Evolutionary conservation across 257 asterid genomes (phyloP).

Genomic region (Forsythia viridissima): DNA sequence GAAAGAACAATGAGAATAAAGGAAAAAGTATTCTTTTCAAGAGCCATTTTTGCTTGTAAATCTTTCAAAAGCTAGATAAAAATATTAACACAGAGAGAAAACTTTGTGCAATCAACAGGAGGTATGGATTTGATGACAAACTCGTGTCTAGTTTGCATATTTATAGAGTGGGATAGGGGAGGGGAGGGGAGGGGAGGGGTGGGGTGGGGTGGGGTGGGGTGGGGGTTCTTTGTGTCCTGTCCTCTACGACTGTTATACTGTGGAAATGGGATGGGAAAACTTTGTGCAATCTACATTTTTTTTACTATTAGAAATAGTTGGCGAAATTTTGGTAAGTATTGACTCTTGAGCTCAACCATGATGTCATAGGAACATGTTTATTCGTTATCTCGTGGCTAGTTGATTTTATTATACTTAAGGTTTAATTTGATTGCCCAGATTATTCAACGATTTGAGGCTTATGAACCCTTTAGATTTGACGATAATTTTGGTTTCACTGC

Average conservation of each 20-base stretch:
- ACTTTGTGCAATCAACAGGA: not conserved
- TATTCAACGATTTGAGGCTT: too few species aligned
- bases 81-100: not conserved
- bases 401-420: too few species aligned
- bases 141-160: constrained; percentile 28
- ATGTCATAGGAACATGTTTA: too few species aligned
- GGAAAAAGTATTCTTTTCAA: constrained; percentile 21
- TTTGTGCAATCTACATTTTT: not conserved
- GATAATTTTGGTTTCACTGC: too few species aligned
- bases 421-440: too few species aligned
- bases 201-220: not conserved
- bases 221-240: not conserved
- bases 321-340: not conserved
- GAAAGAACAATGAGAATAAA: constrained; percentile 23
- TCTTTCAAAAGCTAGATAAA: not conserved
- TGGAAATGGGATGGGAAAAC: constrained; percentile 34
- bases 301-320: not conserved
- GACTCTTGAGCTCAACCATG: not conserved
- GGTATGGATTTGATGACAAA: constrained; percentile 29
- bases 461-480: too few species aligned
- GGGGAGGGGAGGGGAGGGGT: not conserved
- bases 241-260: constrained; percentile 46
- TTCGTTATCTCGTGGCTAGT: too few species aligned
- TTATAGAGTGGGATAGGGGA: constrained; percentile 24
- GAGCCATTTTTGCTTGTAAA: constrained; percentile 24